A percentile compares a stretch with the other conserved stretches of the same genome.
phyloP scores from a whole-genome alignment of 163 green algal species.

The Smithsoniella earleae region DNA sequence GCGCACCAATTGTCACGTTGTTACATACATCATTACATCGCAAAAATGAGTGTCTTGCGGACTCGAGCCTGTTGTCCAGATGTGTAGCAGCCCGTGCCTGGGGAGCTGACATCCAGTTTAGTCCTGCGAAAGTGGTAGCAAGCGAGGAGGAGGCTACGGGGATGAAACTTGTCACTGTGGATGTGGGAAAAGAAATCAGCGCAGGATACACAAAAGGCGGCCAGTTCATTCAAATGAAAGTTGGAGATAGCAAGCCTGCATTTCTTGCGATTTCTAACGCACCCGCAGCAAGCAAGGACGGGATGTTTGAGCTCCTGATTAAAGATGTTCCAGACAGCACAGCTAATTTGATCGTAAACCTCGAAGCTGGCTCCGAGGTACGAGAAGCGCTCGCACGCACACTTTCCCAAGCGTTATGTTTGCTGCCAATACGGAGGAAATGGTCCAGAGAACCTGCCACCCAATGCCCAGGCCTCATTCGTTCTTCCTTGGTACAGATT shows the following conservation, averaged over 20 bases:
- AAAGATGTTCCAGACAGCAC: conserved; percentile 41
- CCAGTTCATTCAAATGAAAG: conserved; percentile 72
- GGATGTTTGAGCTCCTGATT: conserved; percentile 48
- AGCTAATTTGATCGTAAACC: conserved; percentile 34
- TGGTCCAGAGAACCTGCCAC: no score
- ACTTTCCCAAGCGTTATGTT: no score
- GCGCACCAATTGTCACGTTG: no score
- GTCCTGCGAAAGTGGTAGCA: conserved; percentile 36
- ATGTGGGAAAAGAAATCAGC: conserved; percentile 48
- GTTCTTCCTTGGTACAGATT: no score
- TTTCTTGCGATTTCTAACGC: conserved; percentile 87
- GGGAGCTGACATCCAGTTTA: conserved; percentile 50
- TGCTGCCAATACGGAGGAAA: no score
- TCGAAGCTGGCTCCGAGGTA: neutral
- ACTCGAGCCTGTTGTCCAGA: no score
- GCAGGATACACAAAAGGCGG: conserved; percentile 64
- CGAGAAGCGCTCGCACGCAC: no score
- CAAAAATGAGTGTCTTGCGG: no score
- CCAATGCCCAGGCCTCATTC: no score
- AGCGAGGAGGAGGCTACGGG: conserved; percentile 28
- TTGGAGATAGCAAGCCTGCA: conserved; percentile 70
- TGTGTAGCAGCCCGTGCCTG: conserved; percentile 35
- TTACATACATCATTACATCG: no score
- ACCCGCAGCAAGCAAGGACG: conserved; percentile 51
- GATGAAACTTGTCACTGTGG: conserved; percentile 52